These are phyloP conservation scores for Neofusicoccum cordaticola DNA, from an alignment of 2,329 filamentous ascomycete genomes.

Conservation along the genomic window DNA sequence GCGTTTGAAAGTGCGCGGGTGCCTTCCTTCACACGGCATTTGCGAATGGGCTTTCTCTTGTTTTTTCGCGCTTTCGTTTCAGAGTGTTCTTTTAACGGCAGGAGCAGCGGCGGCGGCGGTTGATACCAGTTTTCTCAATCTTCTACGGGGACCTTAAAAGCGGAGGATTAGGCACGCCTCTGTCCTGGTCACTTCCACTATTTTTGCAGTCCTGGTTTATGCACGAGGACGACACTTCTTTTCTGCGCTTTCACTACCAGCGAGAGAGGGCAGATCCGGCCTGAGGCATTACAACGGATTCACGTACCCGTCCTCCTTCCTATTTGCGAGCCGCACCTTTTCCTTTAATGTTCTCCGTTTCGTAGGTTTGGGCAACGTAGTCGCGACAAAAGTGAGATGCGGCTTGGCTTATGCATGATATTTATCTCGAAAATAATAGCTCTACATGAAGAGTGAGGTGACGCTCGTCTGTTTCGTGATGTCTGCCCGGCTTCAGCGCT, in stretches of 20 bases:
- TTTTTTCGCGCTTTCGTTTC: constrained; percentile 13
- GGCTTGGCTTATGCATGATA: constrained; percentile 16
- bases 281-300: constrained; percentile 12
- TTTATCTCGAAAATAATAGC: constrained; percentile 13
- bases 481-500: neutral
- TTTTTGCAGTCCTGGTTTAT: constrained; percentile 13
- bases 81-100: constrained; percentile 4
- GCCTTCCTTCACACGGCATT: constrained; percentile 11
- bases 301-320: neutral
- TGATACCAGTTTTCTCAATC: constrained; percentile 16
- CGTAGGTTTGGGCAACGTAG: constrained; percentile 15
- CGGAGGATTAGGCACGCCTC: constrained; percentile 14
- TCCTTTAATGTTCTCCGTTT: constrained; percentile 14
- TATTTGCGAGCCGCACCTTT: constrained; percentile 12
- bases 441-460: neutral
- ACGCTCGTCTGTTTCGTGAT: no score
- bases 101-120: constrained; percentile 14
- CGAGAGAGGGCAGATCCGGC: constrained; percentile 8
- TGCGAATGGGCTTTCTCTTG: neutral
- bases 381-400: constrained; percentile 15
- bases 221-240: constrained; percentile 14
- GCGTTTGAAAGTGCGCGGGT: constrained; percentile 18
- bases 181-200: constrained; percentile 16
- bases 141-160: constrained; percentile 10
- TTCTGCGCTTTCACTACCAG: constrained; percentile 12